Evolutionary conservation across 1,139 yeast genomes (phyloP).

Genomic region (Geotrichum macrosporum): DNA sequence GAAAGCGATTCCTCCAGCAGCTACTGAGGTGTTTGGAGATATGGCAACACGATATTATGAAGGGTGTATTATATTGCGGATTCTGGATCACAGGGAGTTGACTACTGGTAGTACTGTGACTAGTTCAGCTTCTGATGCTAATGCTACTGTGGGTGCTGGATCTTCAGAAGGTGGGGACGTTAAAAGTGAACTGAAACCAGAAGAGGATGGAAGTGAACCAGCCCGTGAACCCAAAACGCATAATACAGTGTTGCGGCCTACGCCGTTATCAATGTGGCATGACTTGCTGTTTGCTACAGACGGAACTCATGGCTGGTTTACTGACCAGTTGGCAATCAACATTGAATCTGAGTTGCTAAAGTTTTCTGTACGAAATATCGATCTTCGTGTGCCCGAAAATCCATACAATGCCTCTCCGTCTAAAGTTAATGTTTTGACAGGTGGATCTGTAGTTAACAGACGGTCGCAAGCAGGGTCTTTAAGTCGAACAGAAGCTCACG

Average conservation of each 20-base stretch:
- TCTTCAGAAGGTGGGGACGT: conserved; percentile 2
- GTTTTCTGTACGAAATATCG: conserved; percentile 69
- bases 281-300: conserved; percentile 84
- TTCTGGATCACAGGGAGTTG: conserved; percentile 63
- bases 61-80: conserved; percentile 80
- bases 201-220: neutral
- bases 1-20: conserved; percentile 83
- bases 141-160: conserved; percentile 9
- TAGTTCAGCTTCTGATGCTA: conserved; percentile 3
- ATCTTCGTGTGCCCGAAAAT: conserved; percentile 58
- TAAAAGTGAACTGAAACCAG: no score
- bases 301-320: conserved; percentile 58
- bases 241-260: conserved; percentile 72
- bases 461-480: conserved; percentile 4
- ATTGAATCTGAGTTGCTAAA: conserved; percentile 83
- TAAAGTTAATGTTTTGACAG: conserved; percentile 1
- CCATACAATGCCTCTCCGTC: conserved; percentile 9
- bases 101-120: no score
- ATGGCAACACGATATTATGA: conserved; percentile 79
- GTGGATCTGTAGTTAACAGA: conserved; percentile 9
- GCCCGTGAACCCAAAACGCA: conserved; percentile 58
- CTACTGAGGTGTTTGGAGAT: conserved; percentile 83
- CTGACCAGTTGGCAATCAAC: conserved; percentile 68
- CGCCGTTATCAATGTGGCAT: conserved; percentile 75
- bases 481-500: conserved; percentile 17